Conservation (phyloP, 768 basidiomycete genomes). For the Auricularia sp. region DNA sequence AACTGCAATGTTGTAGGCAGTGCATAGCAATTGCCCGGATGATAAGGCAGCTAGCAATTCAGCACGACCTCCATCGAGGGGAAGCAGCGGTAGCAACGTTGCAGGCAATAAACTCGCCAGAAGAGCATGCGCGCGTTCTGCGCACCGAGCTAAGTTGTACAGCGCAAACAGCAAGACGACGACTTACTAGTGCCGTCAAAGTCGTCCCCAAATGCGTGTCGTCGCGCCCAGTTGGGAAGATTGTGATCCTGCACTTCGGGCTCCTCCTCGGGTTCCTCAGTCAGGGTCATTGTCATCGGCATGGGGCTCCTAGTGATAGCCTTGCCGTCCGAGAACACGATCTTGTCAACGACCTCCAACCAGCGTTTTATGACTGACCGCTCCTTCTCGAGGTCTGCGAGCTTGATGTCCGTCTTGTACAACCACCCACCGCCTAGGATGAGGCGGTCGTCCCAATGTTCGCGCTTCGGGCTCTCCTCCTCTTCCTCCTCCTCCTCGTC, state of each 20-base stretch:
- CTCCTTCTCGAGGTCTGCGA: constrained; percentile 48
- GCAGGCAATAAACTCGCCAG: constrained; percentile 50
- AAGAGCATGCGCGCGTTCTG: constrained; percentile 59
- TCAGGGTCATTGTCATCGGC: constrained; percentile 37
- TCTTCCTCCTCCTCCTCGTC: constrained; percentile 34
- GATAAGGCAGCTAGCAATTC: constrained; percentile 47
- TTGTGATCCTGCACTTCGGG: constrained; percentile 54
- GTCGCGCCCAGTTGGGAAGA: constrained; percentile 69
- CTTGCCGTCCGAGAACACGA: constrained; percentile 52
- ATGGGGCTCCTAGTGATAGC: constrained; percentile 43
- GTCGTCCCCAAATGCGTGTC: constrained; percentile 42
- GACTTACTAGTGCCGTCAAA: constrained; percentile 40
- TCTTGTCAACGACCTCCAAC: constrained; percentile 69
- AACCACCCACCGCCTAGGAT: constrained; percentile 77
- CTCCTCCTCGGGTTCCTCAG: constrained; percentile 50
- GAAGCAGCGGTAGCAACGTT: constrained; percentile 32
- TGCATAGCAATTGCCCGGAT: constrained; percentile 72
- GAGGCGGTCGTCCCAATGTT: constrained; percentile 73
- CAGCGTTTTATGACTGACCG: constrained; percentile 47
- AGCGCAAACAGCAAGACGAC: neutral
- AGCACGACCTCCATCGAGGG: constrained; percentile 21
- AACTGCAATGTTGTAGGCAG: constrained; percentile 71
- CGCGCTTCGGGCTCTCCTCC: constrained; percentile 44
- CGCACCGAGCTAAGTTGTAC: neutral
- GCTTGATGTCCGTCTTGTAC: constrained; percentile 54